Evolutionary conservation across 2,329 filamentous ascomycete species (phyloP), one percentile per base, ranked within the genome.

Genomic region (Mycosphaerella sp.): DNA sequence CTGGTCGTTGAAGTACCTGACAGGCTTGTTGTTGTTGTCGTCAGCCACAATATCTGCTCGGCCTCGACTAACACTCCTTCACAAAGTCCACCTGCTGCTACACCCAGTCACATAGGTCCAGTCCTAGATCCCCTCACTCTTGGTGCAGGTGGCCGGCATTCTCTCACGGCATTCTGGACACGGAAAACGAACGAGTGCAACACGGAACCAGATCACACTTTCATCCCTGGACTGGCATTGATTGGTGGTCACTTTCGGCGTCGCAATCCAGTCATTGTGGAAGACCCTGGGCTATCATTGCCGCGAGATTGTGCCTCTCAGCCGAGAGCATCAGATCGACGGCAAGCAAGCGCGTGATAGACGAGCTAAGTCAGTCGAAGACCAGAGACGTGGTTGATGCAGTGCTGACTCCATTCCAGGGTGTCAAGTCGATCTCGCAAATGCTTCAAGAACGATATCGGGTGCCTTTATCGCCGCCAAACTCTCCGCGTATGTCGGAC

Each of bases 401-500:
- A 2, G 13, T 41, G 17, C 39, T 41, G 17, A 27, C 18, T 25
- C 10, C 17, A 13, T 21, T 8, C 16, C 16, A 41, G 39, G 45
- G 28, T 27, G 27, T 27, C 13, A 25, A 5, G 14, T 14, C 30
- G 37, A 36, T 53, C 36, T 47, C 37, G 52, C 60, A 59, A 63
- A 64, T 64, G 62, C 53, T 74, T 65, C 67, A 71, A 66, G 69
- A 68, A 68, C 71, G 66, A 64, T 68, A 69, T 59, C 68, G 70
- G 64, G 70, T 72, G 64, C 72, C 71, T 60, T 64, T 74, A 61
- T 76, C 73, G 65, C 73, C 73, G 59, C 73, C 73, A 54, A 73
- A 65, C 57, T 76, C 73, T 65, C 73, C 73, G 66, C 73, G 70
- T 64, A 74, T 75, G 73, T 74, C 71, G 71, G 71, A 68, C 62